phyloP scores from a whole-genome alignment of 768 basidiomycete genomes.

The Phylloporus sp. region DNA sequence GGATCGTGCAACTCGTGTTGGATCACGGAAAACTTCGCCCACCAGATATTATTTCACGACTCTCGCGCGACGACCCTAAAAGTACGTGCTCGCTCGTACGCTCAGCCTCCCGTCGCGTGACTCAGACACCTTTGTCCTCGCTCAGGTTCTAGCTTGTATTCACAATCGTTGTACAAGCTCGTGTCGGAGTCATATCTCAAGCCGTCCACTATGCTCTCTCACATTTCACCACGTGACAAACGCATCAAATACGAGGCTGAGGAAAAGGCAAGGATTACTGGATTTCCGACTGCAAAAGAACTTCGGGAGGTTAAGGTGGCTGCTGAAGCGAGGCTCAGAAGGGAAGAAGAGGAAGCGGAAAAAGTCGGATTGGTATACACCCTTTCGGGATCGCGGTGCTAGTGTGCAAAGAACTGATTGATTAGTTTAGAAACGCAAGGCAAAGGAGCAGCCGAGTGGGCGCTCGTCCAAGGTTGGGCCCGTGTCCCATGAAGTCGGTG shows the following conservation, averaged over 20 bases:
- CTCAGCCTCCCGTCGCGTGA: neutral
- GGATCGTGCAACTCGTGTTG: constrained; percentile 71
- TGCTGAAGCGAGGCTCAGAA: constrained; percentile 57
- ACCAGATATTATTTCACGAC: constrained; percentile 58
- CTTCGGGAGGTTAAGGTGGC: constrained; percentile 66
- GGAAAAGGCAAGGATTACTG: constrained; percentile 66
- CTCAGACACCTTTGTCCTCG: neutral
- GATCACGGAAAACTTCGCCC: constrained; percentile 84
- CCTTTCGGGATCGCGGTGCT: neutral
- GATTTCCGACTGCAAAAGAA: constrained; percentile 80
- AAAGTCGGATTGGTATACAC: constrained; percentile 65
- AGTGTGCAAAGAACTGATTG: constrained; percentile 14
- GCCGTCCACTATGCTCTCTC: constrained; percentile 73
- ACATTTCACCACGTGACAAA: constrained; percentile 77
- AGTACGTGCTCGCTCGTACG: constrained; percentile 37
- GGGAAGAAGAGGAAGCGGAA: constrained; percentile 73
- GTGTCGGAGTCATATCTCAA: constrained; percentile 74
- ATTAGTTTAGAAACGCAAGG: constrained; percentile 57
- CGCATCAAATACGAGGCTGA: constrained; percentile 77
- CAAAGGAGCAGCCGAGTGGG: constrained; percentile 41
- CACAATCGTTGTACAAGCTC: constrained; percentile 63
- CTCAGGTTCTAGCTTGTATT: constrained; percentile 42
- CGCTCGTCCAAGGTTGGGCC: constrained; percentile 51
- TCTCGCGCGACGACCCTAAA: constrained; percentile 54
- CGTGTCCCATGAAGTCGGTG: neutral